phyloP scores from a whole-genome alignment of 2,329 filamentous ascomycete genomes.

The Leptographium flavum region DNA sequence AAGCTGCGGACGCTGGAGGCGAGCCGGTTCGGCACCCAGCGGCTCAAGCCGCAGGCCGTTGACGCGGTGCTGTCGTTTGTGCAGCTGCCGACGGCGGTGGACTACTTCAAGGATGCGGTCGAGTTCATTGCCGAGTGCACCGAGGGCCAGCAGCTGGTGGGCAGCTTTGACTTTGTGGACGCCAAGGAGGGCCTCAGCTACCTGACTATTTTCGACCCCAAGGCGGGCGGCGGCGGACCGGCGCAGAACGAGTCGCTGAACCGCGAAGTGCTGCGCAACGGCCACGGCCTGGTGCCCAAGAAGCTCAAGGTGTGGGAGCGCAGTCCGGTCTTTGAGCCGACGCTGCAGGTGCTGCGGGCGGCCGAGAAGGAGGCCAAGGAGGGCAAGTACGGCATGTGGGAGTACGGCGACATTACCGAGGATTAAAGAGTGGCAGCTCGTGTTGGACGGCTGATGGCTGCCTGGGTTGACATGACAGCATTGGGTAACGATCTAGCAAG shows the following conservation, averaged over 20 bases:
- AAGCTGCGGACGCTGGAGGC: slow-evolving; percentile 69
- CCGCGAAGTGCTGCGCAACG: slow-evolving; percentile 69
- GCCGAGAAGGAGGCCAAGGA: slow-evolving; percentile 68
- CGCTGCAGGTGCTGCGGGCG: slow-evolving; percentile 57
- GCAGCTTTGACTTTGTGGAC: slow-evolving; percentile 76
- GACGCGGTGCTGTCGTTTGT: slow-evolving; percentile 81
- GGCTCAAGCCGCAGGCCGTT: slow-evolving; percentile 72
- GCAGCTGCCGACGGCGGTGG: slow-evolving; percentile 62
- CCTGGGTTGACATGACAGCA: neutral
- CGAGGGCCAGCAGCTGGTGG: slow-evolving; percentile 65
- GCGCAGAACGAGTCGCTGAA: slow-evolving; percentile 71
- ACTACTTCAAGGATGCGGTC: slow-evolving; percentile 75
- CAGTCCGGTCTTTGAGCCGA: slow-evolving; percentile 50
- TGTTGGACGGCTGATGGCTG: neutral
- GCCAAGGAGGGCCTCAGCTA: slow-evolving; percentile 67
- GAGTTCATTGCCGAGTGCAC: slow-evolving; percentile 62
- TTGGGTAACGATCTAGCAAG: neutral
- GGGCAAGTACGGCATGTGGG: slow-evolving; percentile 80
- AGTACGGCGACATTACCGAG: slow-evolving; percentile 93
- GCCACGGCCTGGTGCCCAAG: slow-evolving; percentile 77
- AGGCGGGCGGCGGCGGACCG: slow-evolving; percentile 36
- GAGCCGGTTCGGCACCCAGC: slow-evolving; percentile 63
- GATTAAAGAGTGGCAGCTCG: slow-evolving; percentile 36
- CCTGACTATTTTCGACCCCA: slow-evolving; percentile 76
- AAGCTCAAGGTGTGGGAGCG: slow-evolving; percentile 91